Percentiles rank a stretch among this genome's conserved stretches.
Conservation (phyloP, 345 rosid genomes). For the Eucalyptus victrix region DNA sequence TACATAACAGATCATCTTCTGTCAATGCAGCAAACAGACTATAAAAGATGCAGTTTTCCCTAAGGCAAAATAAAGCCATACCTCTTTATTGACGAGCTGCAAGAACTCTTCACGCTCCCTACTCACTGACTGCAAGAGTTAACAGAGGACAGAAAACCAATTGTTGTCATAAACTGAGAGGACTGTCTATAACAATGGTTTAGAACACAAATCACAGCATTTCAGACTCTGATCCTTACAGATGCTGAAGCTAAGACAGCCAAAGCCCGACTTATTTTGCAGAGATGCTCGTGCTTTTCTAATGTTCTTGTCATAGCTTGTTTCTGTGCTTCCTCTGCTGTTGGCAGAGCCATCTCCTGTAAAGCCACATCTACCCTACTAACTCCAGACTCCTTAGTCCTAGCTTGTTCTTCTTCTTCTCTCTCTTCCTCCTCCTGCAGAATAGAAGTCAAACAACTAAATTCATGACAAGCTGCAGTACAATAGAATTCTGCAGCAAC, state of each 20-base stretch:
- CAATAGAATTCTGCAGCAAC: not conserved
- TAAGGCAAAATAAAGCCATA: constrained; percentile 1
- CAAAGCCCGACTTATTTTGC: constrained; percentile 75
- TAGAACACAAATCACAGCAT: not conserved
- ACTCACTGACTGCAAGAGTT: constrained; percentile 63
- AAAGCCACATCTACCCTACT: constrained; percentile 64
- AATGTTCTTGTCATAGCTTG: constrained; percentile 58
- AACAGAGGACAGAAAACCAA: constrained; percentile 2
- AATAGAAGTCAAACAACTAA: not conserved
- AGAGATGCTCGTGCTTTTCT: constrained; percentile 70
- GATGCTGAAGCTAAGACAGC: constrained; percentile 94
- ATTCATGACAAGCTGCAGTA: not conserved
- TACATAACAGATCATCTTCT: not conserved
- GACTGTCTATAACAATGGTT: not conserved
- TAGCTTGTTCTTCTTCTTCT: constrained; percentile 64
- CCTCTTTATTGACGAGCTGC: constrained; percentile 85
- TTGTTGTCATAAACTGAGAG: not conserved
- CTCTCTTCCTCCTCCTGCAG: constrained; percentile 78
- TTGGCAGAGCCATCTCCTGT: constrained; percentile 56
- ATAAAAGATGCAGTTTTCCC: not conserved
- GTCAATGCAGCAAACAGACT: not conserved
- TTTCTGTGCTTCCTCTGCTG: constrained; percentile 65
- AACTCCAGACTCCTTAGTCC: constrained; percentile 41
- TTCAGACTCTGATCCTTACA: constrained; percentile 26
- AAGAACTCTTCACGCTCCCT: constrained; percentile 87